Percentiles rank a stretch among this genome's conserved stretches.
Conservation (phyloP, 495 filamentous ascomycete species). For the Penicillium atrosanguineum region DNA sequence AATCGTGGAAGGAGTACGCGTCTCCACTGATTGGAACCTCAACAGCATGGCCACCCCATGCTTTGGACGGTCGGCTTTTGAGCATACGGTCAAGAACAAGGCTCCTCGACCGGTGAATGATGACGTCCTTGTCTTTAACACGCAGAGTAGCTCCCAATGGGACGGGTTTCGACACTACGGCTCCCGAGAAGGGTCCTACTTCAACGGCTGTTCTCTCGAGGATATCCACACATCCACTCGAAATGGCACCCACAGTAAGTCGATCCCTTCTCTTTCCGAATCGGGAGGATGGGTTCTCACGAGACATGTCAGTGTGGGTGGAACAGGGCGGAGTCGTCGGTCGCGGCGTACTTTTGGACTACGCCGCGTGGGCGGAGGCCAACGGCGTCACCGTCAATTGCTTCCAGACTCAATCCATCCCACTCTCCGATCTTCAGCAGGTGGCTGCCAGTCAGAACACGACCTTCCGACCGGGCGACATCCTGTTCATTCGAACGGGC, state of each 20-base stretch:
- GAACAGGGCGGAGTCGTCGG: conserved; percentile 52
- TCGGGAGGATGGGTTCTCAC: background rate
- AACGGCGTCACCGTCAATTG: conserved; percentile 35
- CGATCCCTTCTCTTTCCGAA: background rate
- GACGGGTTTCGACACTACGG: conserved; percentile 56
- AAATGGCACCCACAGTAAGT: conserved; percentile 46
- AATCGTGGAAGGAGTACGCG: conserved; percentile 48
- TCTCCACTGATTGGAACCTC: conserved; percentile 44
- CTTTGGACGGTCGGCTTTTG: conserved; percentile 28
- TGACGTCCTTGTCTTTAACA: conserved; percentile 60
- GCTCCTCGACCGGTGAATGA: conserved; percentile 52
- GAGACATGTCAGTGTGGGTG: conserved; percentile 29
- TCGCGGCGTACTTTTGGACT: conserved; percentile 58
- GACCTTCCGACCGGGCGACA: conserved; percentile 47
- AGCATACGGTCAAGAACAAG: conserved; percentile 37
- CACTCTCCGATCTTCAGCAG: conserved; percentile 37
- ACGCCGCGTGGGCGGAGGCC: conserved; percentile 47
- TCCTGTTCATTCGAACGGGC: conserved; percentile 55
- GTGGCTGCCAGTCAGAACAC: conserved; percentile 34
- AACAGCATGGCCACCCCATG: conserved; percentile 26
- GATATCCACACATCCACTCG: conserved; percentile 49
- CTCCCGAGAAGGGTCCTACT: conserved; percentile 50
- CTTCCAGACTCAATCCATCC: conserved; percentile 41
- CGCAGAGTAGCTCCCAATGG: conserved; percentile 57
- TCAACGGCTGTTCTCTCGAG: conserved; percentile 57